A percentile compares a stretch with the other conserved stretches of the same genome.
These are phyloP conservation scores for Penicillium sp. DNA, from an alignment of 2,329 filamentous ascomycete genomes.

Conservation along the genomic window DNA sequence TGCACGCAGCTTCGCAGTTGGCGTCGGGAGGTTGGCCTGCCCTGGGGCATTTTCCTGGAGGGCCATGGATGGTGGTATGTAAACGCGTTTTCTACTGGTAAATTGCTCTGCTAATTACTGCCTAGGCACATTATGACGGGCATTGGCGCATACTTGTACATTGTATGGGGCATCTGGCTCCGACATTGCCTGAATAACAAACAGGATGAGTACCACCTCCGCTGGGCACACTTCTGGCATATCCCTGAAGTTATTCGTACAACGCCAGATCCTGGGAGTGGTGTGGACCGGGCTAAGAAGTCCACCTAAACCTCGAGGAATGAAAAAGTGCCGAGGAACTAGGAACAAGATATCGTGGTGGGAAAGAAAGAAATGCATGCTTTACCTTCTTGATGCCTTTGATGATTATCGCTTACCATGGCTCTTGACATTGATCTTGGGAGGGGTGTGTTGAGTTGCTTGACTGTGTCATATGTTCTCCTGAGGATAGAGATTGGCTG, in stretches of 20 bases:
- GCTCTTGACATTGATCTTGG: no score
- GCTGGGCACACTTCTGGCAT: conserved; percentile 60
- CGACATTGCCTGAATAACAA: conserved; percentile 67
- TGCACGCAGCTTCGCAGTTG: conserved; percentile 60
- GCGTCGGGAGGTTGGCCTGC: conserved; percentile 64
- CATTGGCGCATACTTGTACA: conserved; percentile 75
- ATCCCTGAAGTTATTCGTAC: conserved; percentile 50
- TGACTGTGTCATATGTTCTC: no score
- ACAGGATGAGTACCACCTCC: conserved; percentile 64
- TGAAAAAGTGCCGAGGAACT: neutral
- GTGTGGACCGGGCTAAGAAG: conserved; percentile 29
- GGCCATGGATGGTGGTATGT: conserved; percentile 65
- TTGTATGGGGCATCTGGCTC: conserved; percentile 77
- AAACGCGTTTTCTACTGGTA: neutral
- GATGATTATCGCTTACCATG: no score
- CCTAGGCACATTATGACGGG: conserved; percentile 72
- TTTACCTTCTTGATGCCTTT: no score
- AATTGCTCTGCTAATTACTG: conserved; percentile 12
- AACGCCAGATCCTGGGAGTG: conserved; percentile 9
- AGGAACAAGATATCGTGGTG: no score
- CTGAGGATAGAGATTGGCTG: conserved; percentile 6
- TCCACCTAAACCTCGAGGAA: conserved; percentile 14
- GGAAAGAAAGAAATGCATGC: no score
- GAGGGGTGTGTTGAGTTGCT: no score
- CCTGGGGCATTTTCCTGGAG: conserved; percentile 72